Evolutionary conservation across 2,329 filamentous ascomycete genomes (phyloP), one percentile per base, ranked within the genome.

Genomic region (Ceratocystis destructans): DNA sequence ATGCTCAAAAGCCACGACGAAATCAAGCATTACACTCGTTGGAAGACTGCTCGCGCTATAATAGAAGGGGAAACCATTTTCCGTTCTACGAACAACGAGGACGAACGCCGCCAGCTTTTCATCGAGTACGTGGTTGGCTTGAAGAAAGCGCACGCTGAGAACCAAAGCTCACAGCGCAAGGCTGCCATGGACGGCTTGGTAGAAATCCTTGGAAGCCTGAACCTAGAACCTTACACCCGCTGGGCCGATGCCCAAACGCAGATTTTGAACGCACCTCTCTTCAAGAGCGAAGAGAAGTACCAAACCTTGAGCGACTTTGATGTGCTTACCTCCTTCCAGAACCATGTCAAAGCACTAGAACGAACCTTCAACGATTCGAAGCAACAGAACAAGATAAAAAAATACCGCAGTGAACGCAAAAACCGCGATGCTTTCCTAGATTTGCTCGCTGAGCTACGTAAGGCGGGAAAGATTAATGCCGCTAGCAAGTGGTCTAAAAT

Each of bases 1-100:
- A 99, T 99, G 94, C 83, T 99, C 70, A 90, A 88, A 77, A 92
- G 91, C 70, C 93, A 99, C 75, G 91, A 92, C 69, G 94, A 99
- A 76, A 97, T 99, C 76, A 94, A 92, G 76, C 86, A 96, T 75
- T 96, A 95, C 76, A 96, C 93, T 53, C 88, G 91, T 69, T 99
- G 94, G 94, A 96, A 91, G 82, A 96, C 90, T 17, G 94, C 93
- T 64, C 87, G 90, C 62, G 90, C 91, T 8, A 95, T 96, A 70
- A 90, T 99, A 69, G 90, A 97, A 76, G 88, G 88, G 62, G 94
- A 99, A 79, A 94, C 90, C 61, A 94, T 96, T 68, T 99, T 97
- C 78, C 87, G 91, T 71, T 93, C 91, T 37, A 93, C 92, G 55
- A 88, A 88, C 71, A 83, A 93, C 73, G 94, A 99, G 71, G 82